Conservation (phyloP, 495 filamentous ascomycete genomes). For the Penicillium daleae region DNA sequence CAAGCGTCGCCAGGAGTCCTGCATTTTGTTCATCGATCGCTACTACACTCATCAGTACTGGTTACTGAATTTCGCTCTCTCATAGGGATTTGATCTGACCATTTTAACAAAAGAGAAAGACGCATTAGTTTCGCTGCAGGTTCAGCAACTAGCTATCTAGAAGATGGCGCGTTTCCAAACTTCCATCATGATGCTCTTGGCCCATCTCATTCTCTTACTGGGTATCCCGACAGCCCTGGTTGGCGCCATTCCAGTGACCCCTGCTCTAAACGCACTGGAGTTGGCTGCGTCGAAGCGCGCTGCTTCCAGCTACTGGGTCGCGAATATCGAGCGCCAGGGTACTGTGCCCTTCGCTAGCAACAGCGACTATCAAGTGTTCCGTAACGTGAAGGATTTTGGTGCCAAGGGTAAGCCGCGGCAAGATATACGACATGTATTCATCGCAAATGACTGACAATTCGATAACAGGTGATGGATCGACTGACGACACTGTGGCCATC, state of each 20-base stretch:
- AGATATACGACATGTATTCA: neutral
- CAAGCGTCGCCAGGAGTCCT: slow-evolving; percentile 8
- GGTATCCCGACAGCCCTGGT: slow-evolving; percentile 44
- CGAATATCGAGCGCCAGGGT: slow-evolving; percentile 71
- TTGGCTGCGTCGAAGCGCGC: slow-evolving; percentile 21
- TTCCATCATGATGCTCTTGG: slow-evolving; percentile 36
- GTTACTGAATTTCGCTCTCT: slow-evolving; percentile 37
- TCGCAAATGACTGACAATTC: neutral
- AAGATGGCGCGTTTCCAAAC: slow-evolving; percentile 35
- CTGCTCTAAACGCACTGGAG: slow-evolving; percentile 21
- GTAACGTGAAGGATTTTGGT: slow-evolving; percentile 86
- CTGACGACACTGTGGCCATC: slow-evolving; percentile 89
- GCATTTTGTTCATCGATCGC: neutral
- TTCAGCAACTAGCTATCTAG: slow-evolving; percentile 35
- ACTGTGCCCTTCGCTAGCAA: slow-evolving; percentile 62
- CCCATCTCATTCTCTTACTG: slow-evolving; percentile 45
- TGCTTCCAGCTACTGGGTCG: slow-evolving; percentile 70
- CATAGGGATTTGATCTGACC: slow-evolving; percentile 9
- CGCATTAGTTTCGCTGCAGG: slow-evolving; percentile 36
- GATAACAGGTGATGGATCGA: slow-evolving; percentile 66
- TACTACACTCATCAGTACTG: slow-evolving; percentile 32
- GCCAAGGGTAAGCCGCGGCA: slow-evolving; percentile 57
- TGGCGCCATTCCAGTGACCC: slow-evolving; percentile 44
- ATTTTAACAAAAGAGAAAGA: neutral
- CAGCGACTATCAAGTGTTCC: slow-evolving; percentile 71